Percentiles rank a stretch among this genome's conserved stretches.
Conservation (phyloP, 345 rosid species). For the Rubroshorea leprosula region DNA sequence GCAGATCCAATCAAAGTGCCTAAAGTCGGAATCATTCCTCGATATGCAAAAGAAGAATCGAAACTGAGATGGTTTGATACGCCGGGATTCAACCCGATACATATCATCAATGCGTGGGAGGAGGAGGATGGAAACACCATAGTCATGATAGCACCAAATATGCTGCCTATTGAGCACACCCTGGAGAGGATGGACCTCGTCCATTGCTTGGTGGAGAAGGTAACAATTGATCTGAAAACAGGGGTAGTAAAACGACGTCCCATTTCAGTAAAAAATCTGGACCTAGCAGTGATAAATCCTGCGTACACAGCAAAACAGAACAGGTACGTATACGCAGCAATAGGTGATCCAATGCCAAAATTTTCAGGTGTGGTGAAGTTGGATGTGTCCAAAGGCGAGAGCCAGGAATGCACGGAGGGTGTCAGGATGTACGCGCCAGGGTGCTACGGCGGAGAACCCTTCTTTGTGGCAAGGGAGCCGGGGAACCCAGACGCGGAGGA, state of each 20-base stretch:
- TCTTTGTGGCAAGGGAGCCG: conserved; percentile 15
- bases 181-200: conserved; percentile 2
- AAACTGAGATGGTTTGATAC: conserved; percentile 16
- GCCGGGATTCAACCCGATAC: conserved; percentile 18
- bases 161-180: not conserved
- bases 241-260: conserved; percentile 3
- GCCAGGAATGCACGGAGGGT: conserved; percentile 3
- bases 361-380: conserved; percentile 23
- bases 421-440: conserved; percentile 17
- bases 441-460: conserved; percentile 28
- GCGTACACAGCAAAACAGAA: conserved; percentile 12
- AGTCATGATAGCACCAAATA: conserved; percentile 17
- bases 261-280: conserved; percentile 18
- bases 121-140: conserved; percentile 15
- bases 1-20: conserved; percentile 11
- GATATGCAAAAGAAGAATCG: conserved; percentile 10
- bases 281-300: conserved; percentile 17
- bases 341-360: conserved; percentile 11
- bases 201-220: conserved; percentile 12
- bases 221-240: conserved; percentile 13
- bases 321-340: conserved; percentile 10
- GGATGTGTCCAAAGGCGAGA: conserved; percentile 10
- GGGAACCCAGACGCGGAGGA: not conserved
- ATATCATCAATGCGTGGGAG: conserved; percentile 23
- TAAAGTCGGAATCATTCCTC: conserved; percentile 21